These are phyloP conservation scores for Penicilliopsis zonata DNA, from an alignment of 495 filamentous ascomycete species.

Conservation along the genomic window DNA sequence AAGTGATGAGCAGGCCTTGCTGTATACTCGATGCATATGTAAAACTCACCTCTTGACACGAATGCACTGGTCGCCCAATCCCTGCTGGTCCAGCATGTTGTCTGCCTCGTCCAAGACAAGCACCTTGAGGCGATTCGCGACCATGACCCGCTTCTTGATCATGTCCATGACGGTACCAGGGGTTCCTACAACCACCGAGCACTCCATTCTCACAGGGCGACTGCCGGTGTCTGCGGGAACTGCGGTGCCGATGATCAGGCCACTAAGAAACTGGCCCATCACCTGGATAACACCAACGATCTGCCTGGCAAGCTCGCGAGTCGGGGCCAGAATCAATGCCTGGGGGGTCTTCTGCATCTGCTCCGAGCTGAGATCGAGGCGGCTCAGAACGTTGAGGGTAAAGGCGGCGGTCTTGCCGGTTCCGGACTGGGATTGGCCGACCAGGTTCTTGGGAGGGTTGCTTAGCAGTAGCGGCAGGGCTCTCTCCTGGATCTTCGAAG, in stretches of 20 bases:
- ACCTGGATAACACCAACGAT: conserved; percentile 70
- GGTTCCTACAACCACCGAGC: conserved; percentile 79
- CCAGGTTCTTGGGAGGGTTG: conserved; percentile 80
- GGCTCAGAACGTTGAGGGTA: conserved; percentile 77
- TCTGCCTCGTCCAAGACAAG: conserved; percentile 90
- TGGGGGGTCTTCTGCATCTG: conserved; percentile 49
- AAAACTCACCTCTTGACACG: conserved; percentile 67
- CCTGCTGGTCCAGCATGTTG: conserved; percentile 92
- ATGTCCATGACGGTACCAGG: conserved; percentile 87
- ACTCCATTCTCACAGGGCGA: conserved; percentile 47
- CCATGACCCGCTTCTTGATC: conserved; percentile 58
- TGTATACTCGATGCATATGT: neutral
- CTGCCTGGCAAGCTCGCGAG: conserved; percentile 89
- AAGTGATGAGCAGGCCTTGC: conserved; percentile 1
- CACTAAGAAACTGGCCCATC: conserved; percentile 72
- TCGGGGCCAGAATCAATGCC: conserved; percentile 82
- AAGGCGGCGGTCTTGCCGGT: conserved; percentile 99
- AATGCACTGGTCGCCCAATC: conserved; percentile 86
- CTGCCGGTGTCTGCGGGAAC: conserved; percentile 62
- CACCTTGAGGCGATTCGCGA: conserved; percentile 53
- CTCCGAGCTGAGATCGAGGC: conserved; percentile 58
- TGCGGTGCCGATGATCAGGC: conserved; percentile 60
- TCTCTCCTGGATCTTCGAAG: conserved; percentile 92
- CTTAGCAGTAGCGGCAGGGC: conserved; percentile 77
- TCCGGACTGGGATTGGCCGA: conserved; percentile 96